Evolutionary conservation across 2,329 filamentous ascomycete species (phyloP), one percentile per base, ranked within the genome.

Genomic region (Aspergillus flavus): DNA sequence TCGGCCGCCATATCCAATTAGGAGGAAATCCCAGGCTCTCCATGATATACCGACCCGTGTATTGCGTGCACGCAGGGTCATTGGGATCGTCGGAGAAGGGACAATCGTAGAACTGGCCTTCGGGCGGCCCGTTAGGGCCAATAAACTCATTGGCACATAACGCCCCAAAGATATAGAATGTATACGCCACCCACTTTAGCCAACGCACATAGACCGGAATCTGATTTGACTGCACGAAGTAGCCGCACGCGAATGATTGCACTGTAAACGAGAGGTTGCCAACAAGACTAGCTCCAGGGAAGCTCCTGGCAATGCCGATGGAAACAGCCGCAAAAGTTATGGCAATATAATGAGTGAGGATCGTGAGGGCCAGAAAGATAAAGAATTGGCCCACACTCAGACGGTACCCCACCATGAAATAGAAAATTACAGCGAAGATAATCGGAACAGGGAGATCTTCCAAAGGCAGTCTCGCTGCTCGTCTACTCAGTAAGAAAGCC

Each of bases 181-280:
- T 74, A 54, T 77, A 77, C 5, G 71, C 72, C 4, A 70, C 73
- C 78, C 78, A 80, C 64, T 92, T 93, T 1, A 91, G 79, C 91
- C 91, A 94, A 61, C 90, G 83, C n/a, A 92, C 86, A 69, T 93
- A 94, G 1, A 93, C 81, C 0, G 91, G 90, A 4, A 94, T 91
- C 6, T 88, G 87, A 59, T 91, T 87, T 12, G 84, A 83, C 73
- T 93, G 90, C 16, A 93, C 87, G 67, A 94, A 93, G 75, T 89
- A 93, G 1, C 91, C 91, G 66, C 90, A 92, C 0, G 88, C 88
- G 80, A 93, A 87, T 2, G 86, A 89, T 72, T 94, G 91, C 23
- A 93, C 67, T 0, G 91, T 94, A 68, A 89, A 93, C 0, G 83
- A 85, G 55, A 93, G 77, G 68, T 94, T 94, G 11, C 87, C 90